Base-by-base conservation (phyloP, 2,329 filamentous ascomycete species). In the Cordyceps cateniannulata region DNA sequence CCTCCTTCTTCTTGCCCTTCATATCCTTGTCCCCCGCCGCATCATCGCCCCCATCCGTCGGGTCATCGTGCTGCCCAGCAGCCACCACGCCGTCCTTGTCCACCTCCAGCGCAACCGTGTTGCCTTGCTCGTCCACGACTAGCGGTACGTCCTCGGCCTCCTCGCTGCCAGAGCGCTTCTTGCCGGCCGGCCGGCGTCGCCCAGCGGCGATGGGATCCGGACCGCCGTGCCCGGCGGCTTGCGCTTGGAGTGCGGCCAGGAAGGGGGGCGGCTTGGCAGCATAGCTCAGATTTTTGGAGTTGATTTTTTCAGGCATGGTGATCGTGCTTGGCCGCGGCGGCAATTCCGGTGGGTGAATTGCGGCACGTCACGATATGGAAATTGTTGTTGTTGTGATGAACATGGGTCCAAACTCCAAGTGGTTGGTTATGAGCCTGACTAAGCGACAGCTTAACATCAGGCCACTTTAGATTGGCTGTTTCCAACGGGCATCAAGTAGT, bases 91-190 rank as follows among this genome's bases (percentile, higher is more conserved):
- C 79, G 63, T 81, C 77, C 49, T 71, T 70, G 57, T 73, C 75
- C 5, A 81, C 70, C 20, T 81, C 63, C 67, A 84, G 66, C 75
- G 72, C 51, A 32, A 87, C 81, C 32, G 87, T 81, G 59, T 90
- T 88, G 54, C 85, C 88, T 5, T 82, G 79, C 69, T 91, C 89
- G 65, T 93, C 84, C 4, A 95, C 84, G 56, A 91, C 85, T 0
- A 91, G 80, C 0, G 90, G 90, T 54, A 81, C 87, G 71, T 93
- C 90, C 66, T 93, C 90, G 14, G 88, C 88, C 63, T 91, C 85
- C 45, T 87, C 86, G 66, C 87, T 85, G 62, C 77, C 83, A 18
- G 82, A 84, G 40, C 79, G 80, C 73, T 77, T 82, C 75, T 78
- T 82, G 62, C 68, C 73, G 53, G 32, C 10, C 10, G 79, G 75